Evolutionary conservation across 2,329 filamentous ascomycete species (phyloP), one percentile per base, ranked within the genome.

Genomic region (Ophiocordyceps unilateralis): DNA sequence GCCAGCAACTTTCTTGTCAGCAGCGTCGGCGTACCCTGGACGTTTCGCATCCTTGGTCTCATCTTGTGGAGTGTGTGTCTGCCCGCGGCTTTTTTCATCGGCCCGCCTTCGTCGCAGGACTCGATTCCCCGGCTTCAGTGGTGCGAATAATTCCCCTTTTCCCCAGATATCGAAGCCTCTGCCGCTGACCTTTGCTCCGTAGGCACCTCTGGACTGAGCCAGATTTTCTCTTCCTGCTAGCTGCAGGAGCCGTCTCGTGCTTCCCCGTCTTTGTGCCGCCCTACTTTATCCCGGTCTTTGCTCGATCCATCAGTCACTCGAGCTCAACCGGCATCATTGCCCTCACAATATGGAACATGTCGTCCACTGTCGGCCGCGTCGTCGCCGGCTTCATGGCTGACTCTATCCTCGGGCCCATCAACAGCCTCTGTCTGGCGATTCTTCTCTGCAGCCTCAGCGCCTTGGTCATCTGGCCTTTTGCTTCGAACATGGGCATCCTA

Each of bases 201-300:
- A 55, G 53, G 53, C 44, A 49, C 22, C 53, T 53, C 26, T 55
- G 50, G 42, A 48, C 44, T 24, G 48, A 55, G 12, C 37, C 45
- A 20, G 46, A 53, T 2, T 56, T 55, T 21, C 42, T 52, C 17
- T 19, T 54, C 14, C 45, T 56, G 1, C 34, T 56, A 11, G 30
- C 49, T 12, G 54, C 52, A 6, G 51, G 50, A 0, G 45, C 50
- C 9, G 38, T 55, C 5, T 45, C 48, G 11, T 55, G 51, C 26
- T 55, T 55, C 40, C 51, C 53, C 2, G 44, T 56, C 7, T 55
- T 55, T 37, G 48, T 56, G 6, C 53, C 53, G 6, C 50, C 54
- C 1, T 56, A 56, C 47, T 56, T 56, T 21, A 55, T 56, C 4
- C 53, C 53, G 17, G 45, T 55, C 12, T 55, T 55, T 36, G 49